These are phyloP conservation scores for Blechomonas ayalai DNA, from an alignment of 208 protist species.

Conservation along the genomic window DNA sequence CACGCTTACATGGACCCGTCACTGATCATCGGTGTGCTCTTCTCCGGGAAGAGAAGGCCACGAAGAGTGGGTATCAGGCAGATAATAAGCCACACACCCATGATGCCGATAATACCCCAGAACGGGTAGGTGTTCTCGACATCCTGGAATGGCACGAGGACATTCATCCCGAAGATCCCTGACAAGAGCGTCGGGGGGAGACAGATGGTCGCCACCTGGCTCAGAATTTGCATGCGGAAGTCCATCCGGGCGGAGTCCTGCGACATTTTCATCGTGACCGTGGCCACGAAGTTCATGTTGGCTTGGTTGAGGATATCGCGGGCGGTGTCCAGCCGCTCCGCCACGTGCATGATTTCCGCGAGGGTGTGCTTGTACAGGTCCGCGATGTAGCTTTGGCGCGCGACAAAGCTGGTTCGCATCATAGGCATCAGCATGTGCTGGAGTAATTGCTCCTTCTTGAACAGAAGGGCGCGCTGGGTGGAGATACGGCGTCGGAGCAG, in stretches of 20 bases:
- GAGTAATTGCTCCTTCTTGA: slow-evolving; percentile 75
- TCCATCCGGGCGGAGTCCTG: slow-evolving; percentile 76
- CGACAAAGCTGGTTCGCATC: slow-evolving; percentile 65
- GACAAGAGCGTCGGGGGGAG: slow-evolving; percentile 83
- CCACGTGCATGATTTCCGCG: slow-evolving; percentile 51
- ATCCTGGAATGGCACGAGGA: slow-evolving; percentile 65
- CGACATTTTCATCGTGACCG: slow-evolving; percentile 83
- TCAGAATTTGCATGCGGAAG: slow-evolving; percentile 75
- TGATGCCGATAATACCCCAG: slow-evolving; percentile 44
- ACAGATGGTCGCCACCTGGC: slow-evolving; percentile 70
- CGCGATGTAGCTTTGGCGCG: slow-evolving; percentile 1
- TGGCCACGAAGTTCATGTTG: slow-evolving; percentile 79
- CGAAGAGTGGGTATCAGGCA: slow-evolving; percentile 54
- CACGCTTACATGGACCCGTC: no score
- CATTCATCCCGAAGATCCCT: slow-evolving; percentile 90
- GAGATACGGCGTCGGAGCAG: slow-evolving; percentile 73
- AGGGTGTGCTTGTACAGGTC: slow-evolving; percentile 13
- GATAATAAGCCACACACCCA: slow-evolving; percentile 51
- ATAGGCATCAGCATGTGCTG: slow-evolving; percentile 54
- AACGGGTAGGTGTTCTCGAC: slow-evolving; percentile 46
- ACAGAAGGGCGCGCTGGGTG: slow-evolving; percentile 35
- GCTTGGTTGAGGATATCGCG: slow-evolving; percentile 79
- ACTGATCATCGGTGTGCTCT: slow-evolving; percentile 44
- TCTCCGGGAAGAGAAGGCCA: slow-evolving; percentile 22
- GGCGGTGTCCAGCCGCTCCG: slow-evolving; percentile 68